Percentiles rank a stretch among this genome's conserved stretches.
These are phyloP conservation scores for Ruellia speciosa DNA, from an alignment of 305 asterid genomes.

Conservation along the genomic window DNA sequence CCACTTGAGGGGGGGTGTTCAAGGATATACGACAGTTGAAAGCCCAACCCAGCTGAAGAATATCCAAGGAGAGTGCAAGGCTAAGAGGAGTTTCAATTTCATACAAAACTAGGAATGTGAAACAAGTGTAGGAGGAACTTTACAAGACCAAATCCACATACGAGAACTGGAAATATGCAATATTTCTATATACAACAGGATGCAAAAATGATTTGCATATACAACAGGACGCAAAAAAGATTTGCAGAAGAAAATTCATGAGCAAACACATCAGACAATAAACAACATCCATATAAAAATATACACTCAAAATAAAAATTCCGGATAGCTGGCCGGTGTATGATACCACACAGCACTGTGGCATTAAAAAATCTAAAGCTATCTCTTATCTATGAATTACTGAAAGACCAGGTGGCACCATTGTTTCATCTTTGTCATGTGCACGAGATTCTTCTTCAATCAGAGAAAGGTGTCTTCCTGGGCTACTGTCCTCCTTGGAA, in stretches of 20 bases:
- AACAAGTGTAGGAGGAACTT: too few species aligned
- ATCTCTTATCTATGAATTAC: constrained; percentile 40
- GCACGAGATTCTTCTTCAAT: constrained; percentile 29
- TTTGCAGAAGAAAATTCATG: neutral
- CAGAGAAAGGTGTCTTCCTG: constrained; percentile 28
- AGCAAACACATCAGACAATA: constrained; percentile 3
- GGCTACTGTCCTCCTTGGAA: constrained; percentile 27
- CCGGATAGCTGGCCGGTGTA: neutral
- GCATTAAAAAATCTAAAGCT: constrained; percentile 17
- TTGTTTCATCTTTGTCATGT: constrained; percentile 28
- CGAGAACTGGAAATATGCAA: too few species aligned
- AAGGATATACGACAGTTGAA: too few species aligned
- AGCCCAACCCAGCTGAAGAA: too few species aligned
- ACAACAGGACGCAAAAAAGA: too few species aligned
- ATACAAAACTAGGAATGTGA: too few species aligned
- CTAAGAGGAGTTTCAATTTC: too few species aligned
- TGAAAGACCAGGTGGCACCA: constrained; percentile 43
- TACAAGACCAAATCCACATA: too few species aligned
- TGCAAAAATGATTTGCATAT: too few species aligned
- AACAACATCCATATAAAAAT: neutral
- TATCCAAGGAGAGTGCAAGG: too few species aligned
- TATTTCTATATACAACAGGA: too few species aligned
- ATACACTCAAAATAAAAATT: neutral
- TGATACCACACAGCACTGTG: neutral
- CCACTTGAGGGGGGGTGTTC: too few species aligned